Conservation (phyloP, 2,329 filamentous ascomycete species). For the Fusarium sp. region DNA sequence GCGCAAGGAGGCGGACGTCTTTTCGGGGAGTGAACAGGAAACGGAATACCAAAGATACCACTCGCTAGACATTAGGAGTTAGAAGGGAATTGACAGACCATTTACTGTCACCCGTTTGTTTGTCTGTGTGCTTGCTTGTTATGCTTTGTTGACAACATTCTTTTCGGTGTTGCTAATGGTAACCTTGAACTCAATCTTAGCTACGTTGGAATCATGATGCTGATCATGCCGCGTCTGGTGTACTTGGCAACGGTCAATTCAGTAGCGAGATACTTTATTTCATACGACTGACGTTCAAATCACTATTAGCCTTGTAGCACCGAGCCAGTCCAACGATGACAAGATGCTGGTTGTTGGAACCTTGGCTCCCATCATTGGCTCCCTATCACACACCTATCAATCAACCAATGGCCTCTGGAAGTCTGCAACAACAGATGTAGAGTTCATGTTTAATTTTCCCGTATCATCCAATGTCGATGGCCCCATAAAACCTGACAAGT, state of each 20-base stretch:
- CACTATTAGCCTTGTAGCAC: neutral
- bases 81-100: slow-evolving; percentile 41
- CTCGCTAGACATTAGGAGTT: slow-evolving; percentile 53
- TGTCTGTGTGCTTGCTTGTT: neutral
- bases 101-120: slow-evolving; percentile 26
- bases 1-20: slow-evolving; percentile 36
- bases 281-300: neutral
- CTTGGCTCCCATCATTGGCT: neutral
- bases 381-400: neutral
- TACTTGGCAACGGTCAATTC: neutral
- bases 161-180: neutral
- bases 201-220: neutral
- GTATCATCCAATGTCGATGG: neutral
- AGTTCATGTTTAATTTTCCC: neutral
- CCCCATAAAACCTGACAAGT: neutral
- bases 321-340: neutral
- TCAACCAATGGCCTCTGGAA: neutral
- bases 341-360: neutral
- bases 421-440: neutral
- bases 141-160: neutral
- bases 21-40: slow-evolving; percentile 30
- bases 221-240: neutral
- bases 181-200: neutral
- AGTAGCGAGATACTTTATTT: neutral
- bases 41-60: slow-evolving; percentile 53